A percentile compares a stretch with the other conserved stretches of the same genome.
Evolutionary conservation across 1,139 yeast species (phyloP).

Genomic region (Scheffersomyces lignicola): DNA sequence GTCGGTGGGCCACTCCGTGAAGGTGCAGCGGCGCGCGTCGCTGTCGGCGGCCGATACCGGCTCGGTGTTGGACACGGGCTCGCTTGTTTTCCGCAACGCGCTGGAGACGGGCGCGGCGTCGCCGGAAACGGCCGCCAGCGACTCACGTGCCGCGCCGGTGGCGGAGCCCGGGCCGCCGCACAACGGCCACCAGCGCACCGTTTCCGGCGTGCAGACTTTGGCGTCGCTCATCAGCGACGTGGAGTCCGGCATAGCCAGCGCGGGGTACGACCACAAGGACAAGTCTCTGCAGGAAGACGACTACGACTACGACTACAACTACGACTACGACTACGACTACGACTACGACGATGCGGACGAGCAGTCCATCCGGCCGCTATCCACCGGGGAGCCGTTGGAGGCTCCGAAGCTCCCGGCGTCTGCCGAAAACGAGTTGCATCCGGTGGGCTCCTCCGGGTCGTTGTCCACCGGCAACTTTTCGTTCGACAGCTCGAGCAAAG

Average conservation of each 20-base stretch:
- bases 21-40: no score
- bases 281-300: slow-evolving; percentile 3
- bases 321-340: slow-evolving; percentile 17
- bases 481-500: slow-evolving; percentile 15
- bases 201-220: slow-evolving; percentile 22
- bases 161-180: no score
- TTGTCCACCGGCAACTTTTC: slow-evolving; percentile 40
- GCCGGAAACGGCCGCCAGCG: not conserved
- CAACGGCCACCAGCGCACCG: not conserved
- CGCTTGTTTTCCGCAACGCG: no score
- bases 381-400: slow-evolving; percentile 6
- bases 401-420: not conserved
- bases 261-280: not conserved
- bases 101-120: no score
- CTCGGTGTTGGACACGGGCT: no score
- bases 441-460: slow-evolving; percentile 36
- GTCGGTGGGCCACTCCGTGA: no score
- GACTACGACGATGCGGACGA: slow-evolving; percentile 13
- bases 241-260: slow-evolving; percentile 1
- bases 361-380: slow-evolving; percentile 34
- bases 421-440: slow-evolving; percentile 19
- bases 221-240: slow-evolving; percentile 41
- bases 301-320: slow-evolving; percentile 11
- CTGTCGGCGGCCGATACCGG: no score
- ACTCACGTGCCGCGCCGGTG: no score